Base-by-base conservation (phyloP, 306 rosid species). In the Psophocarpus tetragonolobus region DNA sequence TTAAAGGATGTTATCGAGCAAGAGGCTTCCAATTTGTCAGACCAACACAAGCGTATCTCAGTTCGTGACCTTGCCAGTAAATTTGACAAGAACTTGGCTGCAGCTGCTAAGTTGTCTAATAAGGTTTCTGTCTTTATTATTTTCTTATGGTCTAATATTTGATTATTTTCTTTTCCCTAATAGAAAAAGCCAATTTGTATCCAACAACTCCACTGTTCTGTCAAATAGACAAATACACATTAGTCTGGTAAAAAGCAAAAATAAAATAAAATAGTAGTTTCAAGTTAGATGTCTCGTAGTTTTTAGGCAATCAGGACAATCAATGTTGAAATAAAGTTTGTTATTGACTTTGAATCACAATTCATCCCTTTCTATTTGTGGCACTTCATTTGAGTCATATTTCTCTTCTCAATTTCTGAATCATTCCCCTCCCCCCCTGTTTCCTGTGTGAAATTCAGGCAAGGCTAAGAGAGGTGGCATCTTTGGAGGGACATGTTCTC, bases 401-500 rank as follows among this genome's bases (percentile, higher is more conserved):
- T 18, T 45, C 54, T 44, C 8, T 41, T 21, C 45, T 70, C 38
- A 48, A 56, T 47, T 24, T 82, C 77, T 80, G 45, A 48, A 1
- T 48, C 54, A 21, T 51, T 26, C 36, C 1, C 18, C 1, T 3
- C n/a, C 2, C 17, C 23, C 36, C 14, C n/a, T 26, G 9, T 33
- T 80, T 33, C 77, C n/a, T n/a, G 72, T 39, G 53, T 78, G 74
- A 39, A 68, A 86, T 83, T 75, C 88, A 95, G 98, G 93, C 97
- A 36, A 95, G 89, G 84, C 84, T 95, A 51, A 88, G 96, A 84
- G 97, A 89, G 72, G 93, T 89, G 63, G 90, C 97, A 81, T 92
- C 98, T 69, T 88, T 95, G 90, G 98, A 95, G 85, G 98, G 97
- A 50, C 98, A 95, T 82, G 97, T 95, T 78, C 92, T 95, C 77